These are phyloP conservation scores for Aspergillus sp. DNA, from an alignment of 2,329 filamentous ascomycete species.

Conservation along the genomic window DNA sequence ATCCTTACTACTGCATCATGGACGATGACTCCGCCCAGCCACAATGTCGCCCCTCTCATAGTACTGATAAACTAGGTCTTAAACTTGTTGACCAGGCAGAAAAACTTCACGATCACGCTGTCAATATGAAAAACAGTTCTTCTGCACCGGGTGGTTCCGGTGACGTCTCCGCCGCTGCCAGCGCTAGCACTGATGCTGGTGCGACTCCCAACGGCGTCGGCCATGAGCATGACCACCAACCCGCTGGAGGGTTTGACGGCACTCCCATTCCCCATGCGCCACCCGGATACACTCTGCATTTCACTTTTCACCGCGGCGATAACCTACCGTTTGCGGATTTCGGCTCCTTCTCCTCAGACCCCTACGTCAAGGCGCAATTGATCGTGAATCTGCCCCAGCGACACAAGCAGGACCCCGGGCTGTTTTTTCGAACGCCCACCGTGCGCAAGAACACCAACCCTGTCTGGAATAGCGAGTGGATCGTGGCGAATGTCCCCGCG, in stretches of 20 bases:
- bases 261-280: slow-evolving; percentile 68
- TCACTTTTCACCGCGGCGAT: slow-evolving; percentile 71
- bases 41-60: slow-evolving; percentile 14
- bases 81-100: slow-evolving; percentile 34
- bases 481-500: slow-evolving; percentile 75
- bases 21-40: slow-evolving; percentile 8
- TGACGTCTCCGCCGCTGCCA: not conserved
- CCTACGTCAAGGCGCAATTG: slow-evolving; percentile 71
- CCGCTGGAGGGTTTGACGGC: slow-evolving; percentile 68
- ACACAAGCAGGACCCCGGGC: slow-evolving; percentile 76
- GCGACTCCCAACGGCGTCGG: not conserved
- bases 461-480: slow-evolving; percentile 76
- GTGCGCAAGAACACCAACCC: slow-evolving; percentile 65
- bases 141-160: not conserved
- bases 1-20: slow-evolving; percentile 2
- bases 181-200: not conserved
- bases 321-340: slow-evolving; percentile 81
- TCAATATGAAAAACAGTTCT: slow-evolving; percentile 16
- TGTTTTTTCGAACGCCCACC: slow-evolving; percentile 68
- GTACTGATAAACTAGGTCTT: slow-evolving; percentile 28
- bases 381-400: slow-evolving; percentile 60
- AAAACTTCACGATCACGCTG: slow-evolving; percentile 29
- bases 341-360: slow-evolving; percentile 68
- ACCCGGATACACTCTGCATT: slow-evolving; percentile 73
- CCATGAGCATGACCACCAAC: slow-evolving; percentile 27